Percentiles rank a stretch among this genome's conserved stretches.
These are phyloP conservation scores for Kwoniella shandongensis DNA, from an alignment of 768 basidiomycete species.

Conservation along the genomic window DNA sequence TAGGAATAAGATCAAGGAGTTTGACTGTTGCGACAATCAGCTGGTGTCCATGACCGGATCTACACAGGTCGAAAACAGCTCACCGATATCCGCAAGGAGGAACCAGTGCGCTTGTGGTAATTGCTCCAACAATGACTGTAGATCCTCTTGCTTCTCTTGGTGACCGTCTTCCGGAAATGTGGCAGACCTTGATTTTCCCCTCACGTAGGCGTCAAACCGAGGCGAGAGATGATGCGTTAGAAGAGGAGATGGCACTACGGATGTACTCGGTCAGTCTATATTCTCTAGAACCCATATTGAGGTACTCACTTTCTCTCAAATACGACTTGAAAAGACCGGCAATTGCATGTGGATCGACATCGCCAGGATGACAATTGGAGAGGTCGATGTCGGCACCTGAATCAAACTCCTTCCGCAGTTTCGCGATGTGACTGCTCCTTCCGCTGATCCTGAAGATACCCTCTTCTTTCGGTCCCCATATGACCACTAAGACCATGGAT, in stretches of 20 bases:
- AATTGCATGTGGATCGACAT: slow-evolving; percentile 88
- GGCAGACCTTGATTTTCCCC: slow-evolving; percentile 46
- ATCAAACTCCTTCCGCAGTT: slow-evolving; percentile 77
- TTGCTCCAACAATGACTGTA: slow-evolving; percentile 65
- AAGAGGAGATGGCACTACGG: slow-evolving; percentile 78
- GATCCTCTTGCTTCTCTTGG: slow-evolving; percentile 55
- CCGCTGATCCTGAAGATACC: slow-evolving; percentile 69
- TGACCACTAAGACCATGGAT: slow-evolving; percentile 25
- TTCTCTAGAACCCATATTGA: background rate
- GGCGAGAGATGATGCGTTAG: slow-evolving; percentile 70
- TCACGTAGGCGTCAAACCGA: slow-evolving; percentile 74
- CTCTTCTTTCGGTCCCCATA: slow-evolving; percentile 53
- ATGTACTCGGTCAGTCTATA: background rate
- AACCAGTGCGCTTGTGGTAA: slow-evolving; percentile 80
- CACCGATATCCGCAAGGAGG: slow-evolving; percentile 75
- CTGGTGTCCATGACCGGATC: background rate
- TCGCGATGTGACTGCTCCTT: slow-evolving; percentile 73
- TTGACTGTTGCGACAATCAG: slow-evolving; percentile 24
- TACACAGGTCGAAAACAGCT: slow-evolving; percentile 40
- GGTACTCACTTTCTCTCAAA: slow-evolving; percentile 78
- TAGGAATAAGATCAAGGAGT: slow-evolving; percentile 73
- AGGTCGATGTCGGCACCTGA: too few species aligned
- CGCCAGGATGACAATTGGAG: too few species aligned
- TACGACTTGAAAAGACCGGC: slow-evolving; percentile 90
- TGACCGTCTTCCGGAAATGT: slow-evolving; percentile 3